These are phyloP conservation scores for Exophiala spinifera DNA, from an alignment of 2,329 filamentous ascomycete genomes.

Conservation along the genomic window DNA sequence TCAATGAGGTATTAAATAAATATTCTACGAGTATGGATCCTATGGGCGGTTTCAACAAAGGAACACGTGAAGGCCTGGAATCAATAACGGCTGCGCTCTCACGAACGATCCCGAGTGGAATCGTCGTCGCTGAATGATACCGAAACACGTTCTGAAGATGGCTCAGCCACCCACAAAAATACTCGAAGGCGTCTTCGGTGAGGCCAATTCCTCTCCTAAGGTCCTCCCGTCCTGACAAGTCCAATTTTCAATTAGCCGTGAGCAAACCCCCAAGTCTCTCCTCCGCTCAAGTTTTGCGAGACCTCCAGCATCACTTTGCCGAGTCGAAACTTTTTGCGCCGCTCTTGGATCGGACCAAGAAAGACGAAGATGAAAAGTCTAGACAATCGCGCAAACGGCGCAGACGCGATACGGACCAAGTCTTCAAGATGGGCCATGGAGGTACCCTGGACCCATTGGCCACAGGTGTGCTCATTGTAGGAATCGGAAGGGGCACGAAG, in stretches of 20 bases:
- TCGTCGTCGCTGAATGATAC: slow-evolving; percentile 9
- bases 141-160: slow-evolving; percentile 18
- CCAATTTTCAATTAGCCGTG: slow-evolving; percentile 59
- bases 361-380: slow-evolving; percentile 12
- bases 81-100: too few relatives aligned
- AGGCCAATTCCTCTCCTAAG: slow-evolving; percentile 31
- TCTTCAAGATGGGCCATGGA: slow-evolving; percentile 91
- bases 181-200: slow-evolving; percentile 63
- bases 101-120: not conserved
- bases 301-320: slow-evolving; percentile 81
- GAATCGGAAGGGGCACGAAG: slow-evolving; percentile 86
- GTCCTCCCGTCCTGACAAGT: slow-evolving; percentile 11
- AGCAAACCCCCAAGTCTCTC: slow-evolving; percentile 86
- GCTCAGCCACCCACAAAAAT: slow-evolving; percentile 41
- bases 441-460: slow-evolving; percentile 93
- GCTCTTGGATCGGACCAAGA: slow-evolving; percentile 62
- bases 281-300: slow-evolving; percentile 86
- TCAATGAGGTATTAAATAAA: too few relatives aligned
- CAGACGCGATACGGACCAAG: slow-evolving; percentile 60
- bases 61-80: not conserved
- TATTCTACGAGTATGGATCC: not conserved
- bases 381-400: slow-evolving; percentile 39
- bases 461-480: slow-evolving; percentile 86
- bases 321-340: slow-evolving; percentile 75
- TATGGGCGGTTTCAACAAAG: not conserved